Percentiles rank a stretch among this genome's conserved stretches.
Evolutionary conservation across 345 rosid species (phyloP).

Genomic region (Syzygium aqueum): DNA sequence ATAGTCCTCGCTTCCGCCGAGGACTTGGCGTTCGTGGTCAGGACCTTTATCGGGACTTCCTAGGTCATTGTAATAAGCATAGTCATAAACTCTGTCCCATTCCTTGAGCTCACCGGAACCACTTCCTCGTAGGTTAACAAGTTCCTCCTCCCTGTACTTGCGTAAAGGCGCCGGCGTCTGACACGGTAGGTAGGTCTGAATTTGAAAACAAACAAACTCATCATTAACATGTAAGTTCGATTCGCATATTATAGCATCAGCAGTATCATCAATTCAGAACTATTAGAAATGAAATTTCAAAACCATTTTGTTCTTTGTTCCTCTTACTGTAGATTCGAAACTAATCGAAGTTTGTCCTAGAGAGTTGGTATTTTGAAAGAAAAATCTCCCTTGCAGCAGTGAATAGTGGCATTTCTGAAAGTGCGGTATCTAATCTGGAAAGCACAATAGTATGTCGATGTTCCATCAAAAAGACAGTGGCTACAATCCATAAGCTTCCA

Average conservation of each 20-base stretch:
- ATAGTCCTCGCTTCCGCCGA: slow-evolving; percentile 52
- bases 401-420: too few relatives aligned
- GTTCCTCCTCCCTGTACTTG: slow-evolving; percentile 61
- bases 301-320: background rate
- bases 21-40: slow-evolving; percentile 46
- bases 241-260: background rate
- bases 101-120: slow-evolving; percentile 52
- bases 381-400: background rate
- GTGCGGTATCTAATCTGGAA: background rate
- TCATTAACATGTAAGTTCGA: background rate
- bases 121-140: slow-evolving; percentile 53
- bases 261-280: background rate
- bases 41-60: slow-evolving; percentile 70
- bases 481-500: background rate
- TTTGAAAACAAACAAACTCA: background rate
- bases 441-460: background rate
- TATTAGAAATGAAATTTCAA: background rate
- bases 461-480: background rate
- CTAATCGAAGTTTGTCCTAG: background rate
- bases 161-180: slow-evolving; percentile 66
- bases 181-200: slow-evolving; percentile 74
- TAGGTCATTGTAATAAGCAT: slow-evolving; percentile 77
- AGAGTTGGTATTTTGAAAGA: background rate
- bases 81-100: slow-evolving; percentile 96
- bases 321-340: background rate